Evolutionary conservation across 2,329 filamentous ascomycete species (phyloP), one percentile per base, ranked within the genome.

Genomic region (Neofusicoccum kwambonambiense): DNA sequence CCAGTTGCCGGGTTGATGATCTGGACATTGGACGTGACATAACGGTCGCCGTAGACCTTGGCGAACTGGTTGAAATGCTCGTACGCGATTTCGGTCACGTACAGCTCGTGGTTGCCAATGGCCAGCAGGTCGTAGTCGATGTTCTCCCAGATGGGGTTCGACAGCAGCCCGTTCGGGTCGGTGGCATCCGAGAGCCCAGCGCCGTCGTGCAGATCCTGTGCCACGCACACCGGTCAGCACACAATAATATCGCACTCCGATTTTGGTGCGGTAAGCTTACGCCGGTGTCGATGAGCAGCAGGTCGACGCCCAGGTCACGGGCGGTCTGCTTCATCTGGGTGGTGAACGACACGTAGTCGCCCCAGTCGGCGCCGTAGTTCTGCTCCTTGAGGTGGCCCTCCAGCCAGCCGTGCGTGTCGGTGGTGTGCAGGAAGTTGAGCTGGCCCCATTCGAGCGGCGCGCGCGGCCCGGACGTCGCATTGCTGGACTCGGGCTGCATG

Each of bases 311-410:
- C 68, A 87, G 77, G 12, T 81, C 78, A 19, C 78, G 77, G 3
- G 87, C 87, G 69, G 83, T 86, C 64, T 83, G 76, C 73, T 85
- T 86, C 84, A 89, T 87, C 67, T 82, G 82, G 57, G 80, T 81
- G 12, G 83, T 80, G 70, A 89, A 89, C 63, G 83, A 83, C 47
- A 86, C 85, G 73, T 84, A 88, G 72, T 89, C 87, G 27, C 87
- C 87, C 85, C 86, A 89, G 70, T 89, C 87, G 1, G 86, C 87
- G 45, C 86, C 86, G 67, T 88, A 89, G 70, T 87, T 88, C 69
- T 81, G 78, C 74, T 89, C 84, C 69, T 87, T 87, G 67, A 88
- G 72, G 70, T 87, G 84, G 3, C 85, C 84, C 69, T 85, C 83
- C 17, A 88, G 78, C 86, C 86, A 87, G 19, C 85, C 85, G 70